phyloP scores from a whole-genome alignment of 73 alveolate genomes.

The Blepharisma japonicum region DNA sequence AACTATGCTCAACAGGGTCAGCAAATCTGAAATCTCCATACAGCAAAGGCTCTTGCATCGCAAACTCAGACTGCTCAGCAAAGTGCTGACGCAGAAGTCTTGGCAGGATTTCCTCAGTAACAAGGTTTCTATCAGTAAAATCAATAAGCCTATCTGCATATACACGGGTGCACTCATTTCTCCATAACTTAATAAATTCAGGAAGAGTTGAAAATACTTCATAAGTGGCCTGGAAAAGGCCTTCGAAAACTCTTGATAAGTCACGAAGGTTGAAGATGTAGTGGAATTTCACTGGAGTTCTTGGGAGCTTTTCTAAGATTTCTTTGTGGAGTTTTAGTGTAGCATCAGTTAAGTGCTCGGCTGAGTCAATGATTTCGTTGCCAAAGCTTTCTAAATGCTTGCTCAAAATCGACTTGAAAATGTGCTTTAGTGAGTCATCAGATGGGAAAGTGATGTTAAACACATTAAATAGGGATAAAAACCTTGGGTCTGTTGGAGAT shows the following conservation, averaged over 20 bases:
- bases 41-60: constrained; percentile 62
- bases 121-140: constrained; percentile 59
- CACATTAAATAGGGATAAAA: constrained; percentile 88
- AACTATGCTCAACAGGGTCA: constrained; percentile 88
- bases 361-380: constrained; percentile 72
- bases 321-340: constrained; percentile 65
- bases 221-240: constrained; percentile 85
- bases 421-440: constrained; percentile 83
- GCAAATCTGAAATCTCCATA: constrained; percentile 89
- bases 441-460: constrained; percentile 87
- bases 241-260: constrained; percentile 96
- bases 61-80: constrained; percentile 71
- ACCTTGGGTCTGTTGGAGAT: constrained; percentile 97
- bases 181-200: constrained; percentile 88
- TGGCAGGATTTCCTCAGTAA: constrained; percentile 53
- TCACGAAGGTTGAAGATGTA: constrained; percentile 98
- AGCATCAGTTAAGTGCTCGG: constrained; percentile 66
- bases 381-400: constrained; percentile 86
- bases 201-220: constrained; percentile 91
- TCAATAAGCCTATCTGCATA: constrained; percentile 83
- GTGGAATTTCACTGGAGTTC: constrained; percentile 99
- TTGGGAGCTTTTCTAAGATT: constrained; percentile 90
- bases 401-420: constrained; percentile 86
- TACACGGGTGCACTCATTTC: constrained; percentile 97
- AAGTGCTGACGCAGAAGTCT: constrained; percentile 58